Evolutionary conservation across 1,284 basidiomycete species (phyloP).

Genomic region (Cryptococcus sp.): DNA sequence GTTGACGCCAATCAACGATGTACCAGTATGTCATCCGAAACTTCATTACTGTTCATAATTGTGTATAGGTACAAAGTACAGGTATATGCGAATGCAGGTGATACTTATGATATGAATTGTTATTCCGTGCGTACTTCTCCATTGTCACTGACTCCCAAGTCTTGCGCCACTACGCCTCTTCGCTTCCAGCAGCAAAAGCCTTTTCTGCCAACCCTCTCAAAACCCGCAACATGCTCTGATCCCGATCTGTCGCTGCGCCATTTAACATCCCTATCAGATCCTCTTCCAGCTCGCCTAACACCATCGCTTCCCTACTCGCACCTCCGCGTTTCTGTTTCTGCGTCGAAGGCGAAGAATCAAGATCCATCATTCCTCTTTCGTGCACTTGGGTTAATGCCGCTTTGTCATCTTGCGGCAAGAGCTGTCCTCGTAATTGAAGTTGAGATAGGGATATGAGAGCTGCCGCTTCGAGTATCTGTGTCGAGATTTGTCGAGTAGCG

Average conservation of each 20-base stretch:
- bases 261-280: constrained; percentile 66
- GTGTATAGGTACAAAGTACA: too few species aligned
- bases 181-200: constrained; percentile 14
- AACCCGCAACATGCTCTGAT: constrained; percentile 6
- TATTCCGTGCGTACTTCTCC: too few species aligned
- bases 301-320: constrained; percentile 64
- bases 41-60: too few species aligned
- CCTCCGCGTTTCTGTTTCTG: constrained; percentile 38
- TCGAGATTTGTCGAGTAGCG: not conserved
- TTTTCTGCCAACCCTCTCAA: constrained; percentile 17
- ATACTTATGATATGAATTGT: too few species aligned
- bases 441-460: constrained; percentile 75
- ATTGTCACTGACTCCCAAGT: too few species aligned
- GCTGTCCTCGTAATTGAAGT: constrained; percentile 63
- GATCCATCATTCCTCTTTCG: constrained; percentile 25
- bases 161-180: not conserved
- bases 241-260: not conserved
- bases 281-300: constrained; percentile 72
- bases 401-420: constrained; percentile 5
- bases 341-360: constrained; percentile 35
- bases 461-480: constrained; percentile 66
- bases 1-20: too few species aligned
- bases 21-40: too few species aligned
- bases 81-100: too few species aligned
- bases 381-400: not conserved